These are phyloP conservation scores for Persicaria maculosa DNA, from an alignment of 148 eudicot species.

Conservation along the genomic window DNA sequence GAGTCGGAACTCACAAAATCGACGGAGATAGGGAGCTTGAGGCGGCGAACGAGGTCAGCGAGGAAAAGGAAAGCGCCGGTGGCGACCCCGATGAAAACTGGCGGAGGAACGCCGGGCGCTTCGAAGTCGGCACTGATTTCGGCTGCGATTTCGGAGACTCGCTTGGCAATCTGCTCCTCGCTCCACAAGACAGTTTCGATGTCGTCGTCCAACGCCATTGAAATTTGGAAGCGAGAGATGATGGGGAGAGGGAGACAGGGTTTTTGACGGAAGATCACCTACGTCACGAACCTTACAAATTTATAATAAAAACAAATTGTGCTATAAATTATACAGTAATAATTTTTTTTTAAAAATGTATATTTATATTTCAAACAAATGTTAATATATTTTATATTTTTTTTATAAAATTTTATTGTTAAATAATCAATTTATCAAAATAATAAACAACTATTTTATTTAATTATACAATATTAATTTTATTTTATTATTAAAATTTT, in stretches of 20 bases:
- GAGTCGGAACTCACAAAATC: constrained; percentile 58
- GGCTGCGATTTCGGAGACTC: constrained; percentile 49
- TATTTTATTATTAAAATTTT: too few species aligned
- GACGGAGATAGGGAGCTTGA: constrained; percentile 43
- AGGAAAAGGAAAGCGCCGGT: constrained; percentile 68
- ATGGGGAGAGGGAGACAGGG: constrained; percentile 9
- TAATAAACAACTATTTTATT: too few species aligned
- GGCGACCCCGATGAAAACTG: constrained; percentile 68
- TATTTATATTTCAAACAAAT: too few species aligned
- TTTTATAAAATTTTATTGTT: too few species aligned
- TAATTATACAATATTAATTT: too few species aligned
- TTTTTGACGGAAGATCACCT: too few species aligned
- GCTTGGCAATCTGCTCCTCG: constrained; percentile 29
- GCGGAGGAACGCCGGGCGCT: constrained; percentile 7
- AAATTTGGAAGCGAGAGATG: background rate
- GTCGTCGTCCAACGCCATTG: constrained; percentile 31
- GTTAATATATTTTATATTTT: too few species aligned
- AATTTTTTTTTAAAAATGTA: too few species aligned
- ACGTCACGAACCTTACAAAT: too few species aligned
- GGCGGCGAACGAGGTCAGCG: constrained; percentile 65
- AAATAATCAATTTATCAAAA: too few species aligned
- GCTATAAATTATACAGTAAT: too few species aligned
- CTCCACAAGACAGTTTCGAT: constrained; percentile 45
- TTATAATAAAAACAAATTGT: too few species aligned
- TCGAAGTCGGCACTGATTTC: constrained; percentile 36